These are phyloP conservation scores for Pistacia vera DNA, from an alignment of 345 rosid species.

Conservation along the genomic window DNA sequence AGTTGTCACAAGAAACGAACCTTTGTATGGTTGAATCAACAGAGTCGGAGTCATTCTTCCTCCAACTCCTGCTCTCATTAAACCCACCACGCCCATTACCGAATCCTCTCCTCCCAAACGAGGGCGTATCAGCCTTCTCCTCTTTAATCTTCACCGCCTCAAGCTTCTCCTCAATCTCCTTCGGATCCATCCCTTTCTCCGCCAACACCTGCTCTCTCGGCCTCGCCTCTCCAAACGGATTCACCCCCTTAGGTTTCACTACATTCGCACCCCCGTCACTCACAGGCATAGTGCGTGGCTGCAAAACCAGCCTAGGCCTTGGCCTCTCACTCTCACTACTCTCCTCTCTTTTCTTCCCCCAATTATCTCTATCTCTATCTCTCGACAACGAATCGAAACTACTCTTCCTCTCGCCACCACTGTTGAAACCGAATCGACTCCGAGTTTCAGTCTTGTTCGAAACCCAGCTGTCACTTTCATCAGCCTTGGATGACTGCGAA, in stretches of 20 bases:
- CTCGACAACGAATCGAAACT: conserved; percentile 72
- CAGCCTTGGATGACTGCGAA: conserved; percentile 90
- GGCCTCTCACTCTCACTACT: conserved; percentile 27
- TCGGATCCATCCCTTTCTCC: conserved; percentile 90
- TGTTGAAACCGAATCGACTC: conserved; percentile 47
- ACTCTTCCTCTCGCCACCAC: conserved; percentile 61
- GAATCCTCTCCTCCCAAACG: conserved; percentile 42
- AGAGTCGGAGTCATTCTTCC: conserved; percentile 46
- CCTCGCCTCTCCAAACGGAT: conserved; percentile 89
- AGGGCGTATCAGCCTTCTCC: conserved; percentile 47
- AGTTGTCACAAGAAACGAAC: conserved; percentile 1
- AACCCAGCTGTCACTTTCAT: conserved; percentile 85
- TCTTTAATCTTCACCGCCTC: conserved; percentile 56
- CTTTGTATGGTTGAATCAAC: conserved; percentile 24
- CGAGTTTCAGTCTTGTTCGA: conserved; percentile 42
- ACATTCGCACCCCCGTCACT: conserved; percentile 17
- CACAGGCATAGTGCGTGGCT: conserved; percentile 69
- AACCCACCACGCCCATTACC: conserved; percentile 40
- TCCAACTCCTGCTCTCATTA: conserved; percentile 49
- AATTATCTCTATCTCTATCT: conserved; percentile 60
- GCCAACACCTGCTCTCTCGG: conserved; percentile 96
- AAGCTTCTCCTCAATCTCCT: conserved; percentile 91
- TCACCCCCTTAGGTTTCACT: conserved; percentile 60
- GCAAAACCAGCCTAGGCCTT: conserved; percentile 77
- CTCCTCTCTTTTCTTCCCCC: conserved; percentile 85